Evolutionary conservation across 352 stramenopile species (phyloP).

Genomic region (Elongisporangium undulatum): DNA sequence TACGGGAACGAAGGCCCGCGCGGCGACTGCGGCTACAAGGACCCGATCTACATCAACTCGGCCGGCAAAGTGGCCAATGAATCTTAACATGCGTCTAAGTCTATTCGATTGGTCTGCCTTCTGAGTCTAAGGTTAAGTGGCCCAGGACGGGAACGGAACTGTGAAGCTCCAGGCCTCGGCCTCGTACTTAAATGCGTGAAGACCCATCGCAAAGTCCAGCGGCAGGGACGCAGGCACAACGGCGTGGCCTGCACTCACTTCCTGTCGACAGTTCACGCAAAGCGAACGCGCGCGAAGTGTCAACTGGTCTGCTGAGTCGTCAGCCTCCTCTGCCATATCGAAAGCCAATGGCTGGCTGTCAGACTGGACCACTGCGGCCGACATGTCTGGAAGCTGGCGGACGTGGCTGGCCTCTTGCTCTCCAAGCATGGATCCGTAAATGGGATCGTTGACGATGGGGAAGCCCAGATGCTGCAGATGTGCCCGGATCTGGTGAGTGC

Average conservation of each 20-base stretch:
- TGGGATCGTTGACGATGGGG: slow-evolving; percentile 94
- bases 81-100: slow-evolving; percentile 10
- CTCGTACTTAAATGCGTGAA: slow-evolving; percentile 53
- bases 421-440: slow-evolving; percentile 62
- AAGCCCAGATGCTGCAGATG: slow-evolving; percentile 87
- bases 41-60: slow-evolving; percentile 68
- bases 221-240: neutral
- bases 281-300: neutral
- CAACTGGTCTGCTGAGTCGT: neutral
- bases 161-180: slow-evolving; percentile 30
- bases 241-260: slow-evolving; percentile 4
- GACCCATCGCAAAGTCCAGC: slow-evolving; percentile 26
- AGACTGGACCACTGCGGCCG: neutral
- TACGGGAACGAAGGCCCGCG: slow-evolving; percentile 75
- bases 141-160: slow-evolving; percentile 38
- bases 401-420: neutral
- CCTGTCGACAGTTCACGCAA: slow-evolving; percentile 15
- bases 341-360: neutral
- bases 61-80: slow-evolving; percentile 58
- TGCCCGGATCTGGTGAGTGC: slow-evolving; percentile 95
- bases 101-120: neutral
- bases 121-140: slow-evolving; percentile 3
- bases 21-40: slow-evolving; percentile 90
- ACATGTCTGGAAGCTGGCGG: neutral
- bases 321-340: neutral